Conservation (phyloP, 176 grass and related monocot species). For the Ensete glaucum region DNA sequence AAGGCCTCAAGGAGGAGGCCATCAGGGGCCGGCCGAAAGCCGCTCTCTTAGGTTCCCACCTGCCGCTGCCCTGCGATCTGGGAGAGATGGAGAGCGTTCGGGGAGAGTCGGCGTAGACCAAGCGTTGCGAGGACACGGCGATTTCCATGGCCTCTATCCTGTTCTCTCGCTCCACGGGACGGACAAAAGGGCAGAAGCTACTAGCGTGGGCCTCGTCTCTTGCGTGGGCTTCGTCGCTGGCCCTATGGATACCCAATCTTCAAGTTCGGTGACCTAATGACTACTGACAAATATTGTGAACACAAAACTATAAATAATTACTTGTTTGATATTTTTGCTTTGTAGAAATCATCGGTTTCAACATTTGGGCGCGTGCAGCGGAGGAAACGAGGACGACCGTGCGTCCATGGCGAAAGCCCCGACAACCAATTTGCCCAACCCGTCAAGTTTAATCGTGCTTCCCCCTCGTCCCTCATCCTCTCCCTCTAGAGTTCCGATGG, state of each 20-base stretch:
- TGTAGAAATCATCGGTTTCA: neutral
- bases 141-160: constrained; percentile 9
- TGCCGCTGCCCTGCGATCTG: neutral
- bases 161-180: neutral
- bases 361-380: neutral
- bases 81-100: neutral
- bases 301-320: no score
- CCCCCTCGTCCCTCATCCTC: neutral
- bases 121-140: constrained; percentile 7
- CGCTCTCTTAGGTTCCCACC: neutral
- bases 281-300: no score
- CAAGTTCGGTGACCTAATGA: no score
- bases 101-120: neutral
- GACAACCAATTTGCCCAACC: constrained; percentile 8
- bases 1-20: neutral
- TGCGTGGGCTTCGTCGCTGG: no score
- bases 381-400: neutral
- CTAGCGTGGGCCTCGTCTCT: no score
- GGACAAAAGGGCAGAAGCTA: no score
- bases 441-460: neutral
- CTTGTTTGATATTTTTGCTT: neutral
- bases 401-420: constrained; percentile 1
- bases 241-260: no score
- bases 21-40: neutral
- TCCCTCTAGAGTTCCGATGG: neutral